Evolutionary conservation across 768 basidiomycete species (phyloP), one percentile per base, ranked within the genome.

Genomic region (Mrakia blollopis): DNA sequence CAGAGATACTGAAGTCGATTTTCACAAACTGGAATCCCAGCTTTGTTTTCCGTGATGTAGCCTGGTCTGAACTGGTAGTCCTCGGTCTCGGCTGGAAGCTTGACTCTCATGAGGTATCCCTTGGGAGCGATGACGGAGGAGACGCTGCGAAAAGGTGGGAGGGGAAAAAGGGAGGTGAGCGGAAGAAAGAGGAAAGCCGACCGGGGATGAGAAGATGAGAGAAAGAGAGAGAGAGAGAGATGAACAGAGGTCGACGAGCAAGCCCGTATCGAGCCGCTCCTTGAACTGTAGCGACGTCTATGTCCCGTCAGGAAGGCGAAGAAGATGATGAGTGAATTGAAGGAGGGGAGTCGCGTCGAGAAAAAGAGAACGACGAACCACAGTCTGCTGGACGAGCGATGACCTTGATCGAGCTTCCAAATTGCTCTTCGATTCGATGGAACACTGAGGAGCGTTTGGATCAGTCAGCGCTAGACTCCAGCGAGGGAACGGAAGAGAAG

Each of bases 211-310:
- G 39, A 41, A 11, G n/a, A n/a, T n/a, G 11, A 44, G 44, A 11
- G 89, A 86, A 79, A 89, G 63, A 10, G 14, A 21, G 44, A 11
- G 44, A 44, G 10, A 14, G 44, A 50, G 18, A n/a, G 47, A 21
- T 18, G 47, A 50, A 50, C 47, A 78, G 78, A 72, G 67, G 41
- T 41, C 32, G 86, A 71, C 89, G 88, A 28, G 92, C 90, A 35
- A 94, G 86, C 32, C 93, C 93, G 82, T 94, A 94, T 81, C 90
- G 88, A 47, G 93, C 93, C n/a, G 91, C 93, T 63, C 93, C 93
- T 73, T 92, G 90, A 75, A 91, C 85, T 1, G 93, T 94, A 2
- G 93, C 93, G 21, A 93, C 93, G 81, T 94, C 93, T 57, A n/a
- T n/a, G n/a, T n/a, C n/a, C n/a, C n/a, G n/a, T n/a, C n/a, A n/a